Percentiles rank a stretch among this genome's conserved stretches.
These are phyloP conservation scores for Sclerotinia spermophila DNA, from an alignment of 2,329 filamentous ascomycete species.

Conservation along the genomic window DNA sequence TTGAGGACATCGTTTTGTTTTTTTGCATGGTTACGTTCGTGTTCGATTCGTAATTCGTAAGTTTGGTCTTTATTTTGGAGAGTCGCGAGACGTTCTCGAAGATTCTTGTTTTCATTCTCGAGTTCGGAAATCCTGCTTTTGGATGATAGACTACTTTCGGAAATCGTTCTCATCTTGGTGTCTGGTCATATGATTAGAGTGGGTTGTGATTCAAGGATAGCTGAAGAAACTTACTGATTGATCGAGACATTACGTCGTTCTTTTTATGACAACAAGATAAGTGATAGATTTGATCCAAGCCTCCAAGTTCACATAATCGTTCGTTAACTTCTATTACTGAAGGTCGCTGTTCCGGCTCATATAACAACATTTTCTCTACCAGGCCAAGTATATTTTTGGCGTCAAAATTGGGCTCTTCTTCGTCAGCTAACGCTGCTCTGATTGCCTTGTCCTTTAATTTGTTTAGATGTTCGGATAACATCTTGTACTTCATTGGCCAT, in stretches of 20 bases:
- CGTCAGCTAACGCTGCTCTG: slow-evolving; percentile 21
- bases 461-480: slow-evolving; percentile 23
- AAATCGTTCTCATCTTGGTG: slow-evolving; percentile 24
- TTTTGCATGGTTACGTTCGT: slow-evolving; percentile 27
- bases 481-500: slow-evolving; percentile 37
- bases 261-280: slow-evolving; percentile 44
- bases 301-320: slow-evolving; percentile 44
- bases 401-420: slow-evolving; percentile 24
- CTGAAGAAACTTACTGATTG: slow-evolving; percentile 37
- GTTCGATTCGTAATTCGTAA: slow-evolving; percentile 25
- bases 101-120: slow-evolving; percentile 20
- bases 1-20: slow-evolving; percentile 27
- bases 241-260: slow-evolving; percentile 34
- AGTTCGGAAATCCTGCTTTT: slow-evolving; percentile 17
- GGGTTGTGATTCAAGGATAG: too few relatives aligned
- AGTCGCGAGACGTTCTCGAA: slow-evolving; percentile 24
- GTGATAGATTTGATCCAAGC: slow-evolving; percentile 48
- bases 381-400: slow-evolving; percentile 42
- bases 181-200: slow-evolving; percentile 17
- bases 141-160: slow-evolving; percentile 15
- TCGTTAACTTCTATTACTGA: slow-evolving; percentile 49
- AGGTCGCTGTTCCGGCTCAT: slow-evolving; percentile 48
- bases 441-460: slow-evolving; percentile 23
- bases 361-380: slow-evolving; percentile 51
- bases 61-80: slow-evolving; percentile 25